These are phyloP conservation scores for Colletotrichum sp. DNA, from an alignment of 2,329 filamentous ascomycete species.

Conservation along the genomic window DNA sequence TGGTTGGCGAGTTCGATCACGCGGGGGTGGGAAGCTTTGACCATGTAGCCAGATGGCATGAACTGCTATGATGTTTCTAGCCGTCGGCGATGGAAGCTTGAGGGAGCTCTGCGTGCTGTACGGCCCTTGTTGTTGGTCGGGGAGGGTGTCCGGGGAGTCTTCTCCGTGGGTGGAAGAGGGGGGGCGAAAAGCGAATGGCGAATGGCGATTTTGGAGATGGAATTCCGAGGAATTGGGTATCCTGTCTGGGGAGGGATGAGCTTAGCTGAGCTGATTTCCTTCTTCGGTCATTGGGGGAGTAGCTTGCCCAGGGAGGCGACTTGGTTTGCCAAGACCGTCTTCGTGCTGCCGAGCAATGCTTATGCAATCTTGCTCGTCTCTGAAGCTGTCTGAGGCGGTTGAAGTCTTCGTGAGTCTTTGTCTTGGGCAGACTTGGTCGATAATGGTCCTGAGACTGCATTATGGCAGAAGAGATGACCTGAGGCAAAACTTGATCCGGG, in stretches of 20 bases:
- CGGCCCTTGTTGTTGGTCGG: not conserved
- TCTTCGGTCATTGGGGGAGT: not conserved
- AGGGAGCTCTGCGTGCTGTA: not conserved
- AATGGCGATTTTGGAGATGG: not conserved
- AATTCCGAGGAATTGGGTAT: not conserved
- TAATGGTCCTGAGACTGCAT: not conserved
- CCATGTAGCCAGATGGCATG: not conserved
- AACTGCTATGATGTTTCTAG: not conserved
- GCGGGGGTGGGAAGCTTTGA: not conserved
- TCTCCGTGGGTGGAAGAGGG: not conserved
- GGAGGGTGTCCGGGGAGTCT: not conserved
- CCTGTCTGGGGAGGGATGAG: not conserved
- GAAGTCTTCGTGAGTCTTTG: not conserved
- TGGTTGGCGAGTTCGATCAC: not conserved
- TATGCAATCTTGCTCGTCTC: not conserved
- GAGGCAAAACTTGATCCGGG: not conserved
- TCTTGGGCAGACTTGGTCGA: too few relatives aligned
- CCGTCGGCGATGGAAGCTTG: not conserved
- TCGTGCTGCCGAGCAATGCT: not conserved
- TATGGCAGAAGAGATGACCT: not conserved
- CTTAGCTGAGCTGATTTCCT: not conserved
- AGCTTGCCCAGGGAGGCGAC: not conserved
- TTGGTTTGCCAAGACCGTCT: not conserved
- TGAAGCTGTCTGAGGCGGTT: not conserved
- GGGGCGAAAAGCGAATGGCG: not conserved